Base-by-base conservation (phyloP, 192 early-diverging fungal species). In the Spizellomyces punctatus region DNA sequence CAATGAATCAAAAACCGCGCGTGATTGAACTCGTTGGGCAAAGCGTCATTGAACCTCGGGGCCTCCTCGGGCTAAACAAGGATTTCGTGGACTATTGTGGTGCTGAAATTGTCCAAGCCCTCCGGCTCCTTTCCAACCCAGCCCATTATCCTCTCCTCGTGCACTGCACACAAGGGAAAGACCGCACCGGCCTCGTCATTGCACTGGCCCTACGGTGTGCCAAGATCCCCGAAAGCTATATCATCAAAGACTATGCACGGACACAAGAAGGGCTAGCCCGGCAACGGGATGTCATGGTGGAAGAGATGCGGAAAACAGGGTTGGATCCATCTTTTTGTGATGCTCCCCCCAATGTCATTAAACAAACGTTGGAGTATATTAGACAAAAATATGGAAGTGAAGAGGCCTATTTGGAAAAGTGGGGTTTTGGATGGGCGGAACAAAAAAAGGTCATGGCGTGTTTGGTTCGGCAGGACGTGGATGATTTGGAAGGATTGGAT, bases 121-220 rank as follows among this genome's bases (percentile, higher is more conserved):
- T 81, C 41, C 66, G 72, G 8, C 54, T 83, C 19, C 61, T 83
- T 36, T 44, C 72, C n/a, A 59, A 67, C 16, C 22, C 63, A 17
- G 41, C 60, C 6, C 59, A 70, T 17, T 82, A 74, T 62, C 83
- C 83, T 4, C 75, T 85, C 1, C 68, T 83, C 2, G 76, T 85
- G 43, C 81, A 85, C 63, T 85, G 83, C 60, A 76, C 79, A 10
- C 81, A 77, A 36, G 83, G 83, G 4, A 85, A 85, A 69, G 83
- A 85, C 49, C 74, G 83, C 7, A 85, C 83, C 27, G 83, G 83
- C 16, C 21, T 85, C 14, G 64, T 73, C 7, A 56, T 78, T 43
- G 75, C 76, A 8, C 36, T 81, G 61, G 61, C 72, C 7, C 58
- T 67, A 44, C 27, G 36, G 5, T 68, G 67, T 16, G 62, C 57